Evolutionary conservation across 23 red algal genomes (phyloP), one percentile per base, ranked within the genome.

Genomic region (Gracilaria vermiculophylla): DNA sequence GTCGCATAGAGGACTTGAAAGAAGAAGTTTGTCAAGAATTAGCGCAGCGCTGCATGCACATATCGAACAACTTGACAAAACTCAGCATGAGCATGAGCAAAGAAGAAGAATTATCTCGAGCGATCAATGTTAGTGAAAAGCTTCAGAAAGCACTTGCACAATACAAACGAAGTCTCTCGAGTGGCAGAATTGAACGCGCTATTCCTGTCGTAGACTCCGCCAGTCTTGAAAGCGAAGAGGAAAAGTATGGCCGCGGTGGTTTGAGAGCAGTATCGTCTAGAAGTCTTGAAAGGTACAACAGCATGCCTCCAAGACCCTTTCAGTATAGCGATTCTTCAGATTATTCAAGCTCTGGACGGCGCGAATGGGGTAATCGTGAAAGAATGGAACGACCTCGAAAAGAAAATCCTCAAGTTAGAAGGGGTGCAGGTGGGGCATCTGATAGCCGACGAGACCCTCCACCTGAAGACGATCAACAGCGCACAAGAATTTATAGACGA

Each of bases 71-170:
- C 53, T 33, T 93, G 24, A 37, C 41, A 23, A 60, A 66, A 11
- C 66, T 93, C 23, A 77, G 70, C 58, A 69, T 85, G 79, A 85
- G 65, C 29, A 93, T 93, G 90, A 84, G 75, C 53, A 78, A 93
- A 54, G 90, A 93, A 21, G 80, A 77, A 43, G 90, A 93, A 24
- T 43, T 93, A 29, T 51, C 90, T 0, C 79, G 90, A 20, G 90
- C 90, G 8, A 80, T 85, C 24, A 27, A 66, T 31, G 75, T 85
- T 2, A 85, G 90, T 41, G 90, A 93, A 61, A 62, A 53, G 33
- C 69, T 93, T 47, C 74, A 85, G 17, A 81, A 67, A 21, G 64
- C 53, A 24, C 57, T 92, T 0, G 62, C 76, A 0, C 65, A 55
- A 14, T 82, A 92, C 56, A 57, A 69, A 16, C 35, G 40, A 40